Evolutionary conservation across 805 yeast species (phyloP), one percentile per base, ranked within the genome.

Genomic region (Saccharomycopsis selenospora): DNA sequence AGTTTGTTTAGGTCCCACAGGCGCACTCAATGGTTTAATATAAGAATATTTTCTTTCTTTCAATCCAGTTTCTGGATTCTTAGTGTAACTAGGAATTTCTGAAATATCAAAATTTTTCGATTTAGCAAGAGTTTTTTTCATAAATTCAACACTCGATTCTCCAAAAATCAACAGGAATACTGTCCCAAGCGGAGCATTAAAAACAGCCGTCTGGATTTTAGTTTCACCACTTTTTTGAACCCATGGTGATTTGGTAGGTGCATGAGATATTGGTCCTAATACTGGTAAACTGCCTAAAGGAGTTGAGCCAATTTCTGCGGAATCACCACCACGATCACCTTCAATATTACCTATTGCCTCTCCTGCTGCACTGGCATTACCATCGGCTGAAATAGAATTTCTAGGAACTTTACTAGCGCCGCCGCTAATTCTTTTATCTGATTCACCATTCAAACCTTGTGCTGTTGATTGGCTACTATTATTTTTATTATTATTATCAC

Each of bases 1-100:
- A 0, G 95, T 84, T 56, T 83, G 84, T 56, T 82, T 83, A 4
- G 93, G 93, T 0, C 91, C 93, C 48, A 85, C 78, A 0, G 86
- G 74, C 2, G 77, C 80, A 44, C 73, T 69, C 40, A 85, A 65
- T 1, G 91, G 90, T 56, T 84, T 80, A 1, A 69, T 69, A 58
- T 82, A 85, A 0, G 71, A 61, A 55, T 77, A 85, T 6, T 66
- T 64, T 57, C 95, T 68, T 41, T 64, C 60, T 46, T 64, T 58
- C 22, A 51, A 40, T 58, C 55, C 56, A 20, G 57, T 47, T 0
- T 62, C 62, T 24, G 53, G 61, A 47, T 61, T 61, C 13, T 57
- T 59, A 55, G 46, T 63, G 48, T 66, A 75, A 54, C 56, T 65
- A 36, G 78, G 66, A 4, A 76, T 66, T 2, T 73, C 71, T 0